Evolutionary conservation across 1,284 basidiomycete genomes (phyloP), one percentile per base, ranked within the genome.

Genomic region (Bjerkandera adusta): DNA sequence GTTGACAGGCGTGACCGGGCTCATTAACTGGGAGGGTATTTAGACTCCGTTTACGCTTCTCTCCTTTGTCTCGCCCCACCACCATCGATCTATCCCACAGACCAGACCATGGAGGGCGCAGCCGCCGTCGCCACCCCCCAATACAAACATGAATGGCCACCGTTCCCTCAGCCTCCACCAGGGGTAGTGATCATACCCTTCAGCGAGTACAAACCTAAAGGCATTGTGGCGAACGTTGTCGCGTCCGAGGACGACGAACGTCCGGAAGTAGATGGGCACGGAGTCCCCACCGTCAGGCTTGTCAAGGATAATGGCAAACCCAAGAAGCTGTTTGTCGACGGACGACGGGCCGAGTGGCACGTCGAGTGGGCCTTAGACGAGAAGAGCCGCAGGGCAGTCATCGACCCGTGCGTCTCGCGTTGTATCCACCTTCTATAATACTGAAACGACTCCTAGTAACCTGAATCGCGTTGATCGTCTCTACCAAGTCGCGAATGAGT

Each of bases 361-460:
- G 79, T 85, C 46, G 68, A 76, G 15, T 89, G 85, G 85, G 73
- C 71, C 32, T 74, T 77, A 33, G 70, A 66, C 6, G 83, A 86
- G 58, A 58, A 65, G 50, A 59, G 69, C 45, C 59, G 66, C 34
- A 60, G 54, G 44, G 60, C 58, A 12, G 48, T 33, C 64, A 69
- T 60, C 45, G 68, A 82, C 55, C 58, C 64, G 81, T 84, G 54
- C 49, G 71, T 68, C 6, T 45, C n/a, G 18, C 1, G 29, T 41
- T 24, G 42, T 29, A 50, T 38, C 13, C 5, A 35, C 45, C 30
- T 21, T 13, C 20, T 24, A 16, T 27, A 29, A 24, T 10, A 33
- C 13, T 32, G 39, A 26, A 18, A 24, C 8, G 18, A 11, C 29
- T 42, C 37, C 36, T 49, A 84, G 80, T 44, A 62, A 59, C 30